These are phyloP conservation scores for Botryobasidium botryosum DNA, from an alignment of 768 basidiomycete genomes.

Conservation along the genomic window DNA sequence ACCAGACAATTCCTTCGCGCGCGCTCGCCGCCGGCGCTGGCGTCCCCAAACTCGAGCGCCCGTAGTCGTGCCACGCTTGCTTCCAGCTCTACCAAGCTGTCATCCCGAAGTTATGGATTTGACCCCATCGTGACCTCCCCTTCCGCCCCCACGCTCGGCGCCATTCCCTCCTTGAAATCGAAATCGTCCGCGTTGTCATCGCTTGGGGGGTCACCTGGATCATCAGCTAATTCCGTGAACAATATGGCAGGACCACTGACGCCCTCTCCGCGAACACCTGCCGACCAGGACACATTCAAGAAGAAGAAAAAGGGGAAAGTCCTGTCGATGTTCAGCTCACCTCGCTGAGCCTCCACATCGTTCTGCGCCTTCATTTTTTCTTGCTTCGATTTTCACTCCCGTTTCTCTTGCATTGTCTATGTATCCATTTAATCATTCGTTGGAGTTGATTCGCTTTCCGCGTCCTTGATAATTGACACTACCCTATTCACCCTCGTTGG, in stretches of 20 bases:
- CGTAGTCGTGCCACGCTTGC: conserved; percentile 26
- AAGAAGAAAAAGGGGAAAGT: conserved; percentile 84
- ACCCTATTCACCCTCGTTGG: no score
- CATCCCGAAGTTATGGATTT: not conserved
- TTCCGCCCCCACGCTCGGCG: conserved; percentile 32
- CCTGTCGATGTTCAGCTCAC: conserved; percentile 63
- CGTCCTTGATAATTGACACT: not conserved
- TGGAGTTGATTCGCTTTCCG: not conserved
- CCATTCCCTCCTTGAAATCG: conserved; percentile 49
- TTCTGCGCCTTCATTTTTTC: not conserved
- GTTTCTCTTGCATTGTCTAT: not conserved
- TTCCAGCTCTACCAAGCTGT: conserved; percentile 23
- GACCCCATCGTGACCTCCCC: conserved; percentile 30
- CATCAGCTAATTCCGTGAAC: conserved; percentile 49
- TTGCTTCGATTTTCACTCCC: not conserved
- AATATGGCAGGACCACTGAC: conserved; percentile 13
- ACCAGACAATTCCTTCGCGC: conserved; percentile 57
- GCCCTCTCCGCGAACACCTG: conserved; percentile 2
- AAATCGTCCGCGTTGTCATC: conserved; percentile 57
- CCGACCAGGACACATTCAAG: conserved; percentile 48
- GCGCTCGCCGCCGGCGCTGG: conserved; percentile 41
- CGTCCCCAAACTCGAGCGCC: conserved; percentile 5
- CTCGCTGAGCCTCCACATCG: conserved; percentile 21
- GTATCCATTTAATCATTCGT: not conserved
- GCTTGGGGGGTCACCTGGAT: conserved; percentile 43